Evolutionary conservation across 768 basidiomycete species (phyloP).

Genomic region (Dictyophora rubrovolvata): DNA sequence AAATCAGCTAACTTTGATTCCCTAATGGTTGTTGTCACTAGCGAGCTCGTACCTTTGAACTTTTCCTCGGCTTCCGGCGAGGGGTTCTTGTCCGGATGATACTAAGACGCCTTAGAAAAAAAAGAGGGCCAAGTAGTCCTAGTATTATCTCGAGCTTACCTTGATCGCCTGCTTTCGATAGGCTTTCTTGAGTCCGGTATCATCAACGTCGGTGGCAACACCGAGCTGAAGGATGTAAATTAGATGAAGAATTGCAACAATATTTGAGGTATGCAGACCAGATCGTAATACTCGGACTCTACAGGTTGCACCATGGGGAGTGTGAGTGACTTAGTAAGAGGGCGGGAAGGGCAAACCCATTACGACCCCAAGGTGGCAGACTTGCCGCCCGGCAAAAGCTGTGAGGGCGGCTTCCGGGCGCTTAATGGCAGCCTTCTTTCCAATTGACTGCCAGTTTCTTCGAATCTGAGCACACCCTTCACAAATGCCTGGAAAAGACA

Average conservation of each 20-base stretch:
- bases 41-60: constrained; percentile 71
- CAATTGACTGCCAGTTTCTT: neutral
- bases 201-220: constrained; percentile 62
- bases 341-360: too few relatives aligned
- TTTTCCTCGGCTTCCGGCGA: constrained; percentile 89
- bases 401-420: too few relatives aligned
- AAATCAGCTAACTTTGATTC: neutral
- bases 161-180: constrained; percentile 93
- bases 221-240: constrained; percentile 39
- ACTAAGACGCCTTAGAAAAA: constrained; percentile 32
- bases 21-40: neutral
- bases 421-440: too few relatives aligned
- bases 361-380: too few relatives aligned
- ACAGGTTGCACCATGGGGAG: constrained; percentile 59
- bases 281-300: constrained; percentile 82
- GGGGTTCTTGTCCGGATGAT: constrained; percentile 92
- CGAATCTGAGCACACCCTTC: neutral
- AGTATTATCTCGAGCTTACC: constrained; percentile 33
- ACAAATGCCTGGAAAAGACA: constrained; percentile 14
- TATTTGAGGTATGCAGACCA: constrained; percentile 36
- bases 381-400: too few relatives aligned
- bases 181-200: constrained; percentile 84
- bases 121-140: neutral
- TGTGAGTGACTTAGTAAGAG: too few relatives aligned
- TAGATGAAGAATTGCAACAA: constrained; percentile 3